Base-by-base conservation (phyloP, 192 early-diverging fungal species). In the Rhizophagus sp. region DNA sequence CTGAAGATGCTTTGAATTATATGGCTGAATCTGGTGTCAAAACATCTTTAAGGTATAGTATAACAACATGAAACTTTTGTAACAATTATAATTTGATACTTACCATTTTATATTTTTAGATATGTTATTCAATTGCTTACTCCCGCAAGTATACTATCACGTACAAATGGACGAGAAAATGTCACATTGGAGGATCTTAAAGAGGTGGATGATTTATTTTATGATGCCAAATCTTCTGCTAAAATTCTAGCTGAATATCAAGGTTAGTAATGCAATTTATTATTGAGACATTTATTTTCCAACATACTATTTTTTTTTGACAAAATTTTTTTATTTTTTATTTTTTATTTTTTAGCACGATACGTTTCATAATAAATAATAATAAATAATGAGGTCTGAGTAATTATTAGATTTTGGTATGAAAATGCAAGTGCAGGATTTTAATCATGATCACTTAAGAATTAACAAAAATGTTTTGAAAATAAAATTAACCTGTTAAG, bases 121-220 rank as follows among this genome's bases (percentile, higher is more conserved):
- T 98, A 96, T 82, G 94, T 95, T 22, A 96, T 98, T 84, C 97
- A 99, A 88, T 88, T 98, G 19, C 88, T 99, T 61, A 96, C 96
- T 8, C 98, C 97, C 3, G 93, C 96, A 61, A 95, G 87, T 78
- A 88, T 99, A 69, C 87, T 99, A 78, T 90, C 95, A 33, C 87
- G 92, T 80, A 94, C 97, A 75, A 93, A 96, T 80, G 96, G 95
- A 11, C 92, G 93, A 52, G 93, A 92, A 33, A 84, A 89, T 62
- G 95, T 99, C 79, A 87, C 88, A 72, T 88, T 91, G 84, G 93
- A 93, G 13, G 97, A 99, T 83, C 90, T 97, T 27, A 92, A 94
- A 44, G 97, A 98, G 83, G 92, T 92, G 7, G 85, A 92, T 62
- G 90, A 91, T 62, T 85, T 99, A 80, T 99, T 99, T 83, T 91